Percentiles rank a stretch among this genome's conserved stretches.
phyloP scores from a whole-genome alignment of 208 protist genomes.

The Endotrypanum monterogeii region DNA sequence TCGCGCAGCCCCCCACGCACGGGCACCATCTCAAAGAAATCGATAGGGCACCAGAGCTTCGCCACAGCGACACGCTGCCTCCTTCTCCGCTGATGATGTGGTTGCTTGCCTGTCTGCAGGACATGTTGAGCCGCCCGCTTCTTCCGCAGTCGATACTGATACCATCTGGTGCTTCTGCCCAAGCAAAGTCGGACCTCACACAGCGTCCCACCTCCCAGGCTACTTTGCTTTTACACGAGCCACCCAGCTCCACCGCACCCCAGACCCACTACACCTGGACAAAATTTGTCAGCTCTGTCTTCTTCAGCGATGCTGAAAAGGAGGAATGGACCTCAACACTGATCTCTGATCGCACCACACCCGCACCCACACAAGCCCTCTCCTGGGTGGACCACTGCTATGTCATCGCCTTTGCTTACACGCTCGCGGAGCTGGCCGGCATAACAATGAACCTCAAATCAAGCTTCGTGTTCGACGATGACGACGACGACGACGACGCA shows the following conservation, averaged over 20 bases:
- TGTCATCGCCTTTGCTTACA: slow-evolving; percentile 22
- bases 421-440: slow-evolving; percentile 20
- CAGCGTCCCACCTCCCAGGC: background rate
- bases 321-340: slow-evolving; percentile 3
- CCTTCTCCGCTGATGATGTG: slow-evolving; percentile 26
- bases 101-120: slow-evolving; percentile 22
- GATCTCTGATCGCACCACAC: slow-evolving; percentile 16
- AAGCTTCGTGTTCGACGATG: slow-evolving; percentile 22
- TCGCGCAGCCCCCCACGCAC: background rate
- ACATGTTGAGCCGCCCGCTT: slow-evolving; percentile 7
- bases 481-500: slow-evolving; percentile 24
- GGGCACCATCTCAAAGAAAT: background rate
- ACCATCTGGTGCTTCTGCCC: background rate
- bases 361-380: slow-evolving; percentile 5
- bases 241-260: background rate
- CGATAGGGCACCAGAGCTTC: background rate
- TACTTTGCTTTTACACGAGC: background rate
- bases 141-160: background rate
- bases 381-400: slow-evolving; percentile 25
- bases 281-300: slow-evolving; percentile 30
- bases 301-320: slow-evolving; percentile 21
- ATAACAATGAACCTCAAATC: slow-evolving; percentile 11
- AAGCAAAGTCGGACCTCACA: background rate
- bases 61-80: background rate
- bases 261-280: slow-evolving; percentile 20